phyloP scores from a whole-genome alignment of 1,284 basidiomycete genomes.

The Trichosporon sp. region DNA sequence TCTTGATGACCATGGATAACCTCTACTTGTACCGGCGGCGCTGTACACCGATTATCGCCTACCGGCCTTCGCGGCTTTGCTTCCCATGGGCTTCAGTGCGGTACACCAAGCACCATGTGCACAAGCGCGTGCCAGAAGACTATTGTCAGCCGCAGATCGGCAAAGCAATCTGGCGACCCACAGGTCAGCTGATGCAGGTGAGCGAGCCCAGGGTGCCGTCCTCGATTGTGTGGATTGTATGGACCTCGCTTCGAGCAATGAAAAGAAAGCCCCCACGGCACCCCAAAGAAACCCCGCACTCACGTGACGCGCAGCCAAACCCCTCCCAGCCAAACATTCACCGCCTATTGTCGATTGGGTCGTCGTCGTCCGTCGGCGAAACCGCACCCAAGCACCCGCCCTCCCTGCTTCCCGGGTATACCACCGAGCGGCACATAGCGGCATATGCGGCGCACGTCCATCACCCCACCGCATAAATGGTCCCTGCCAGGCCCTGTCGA shows the following conservation, averaged over 20 bases:
- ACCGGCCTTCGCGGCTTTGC: not conserved
- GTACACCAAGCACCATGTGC: not conserved
- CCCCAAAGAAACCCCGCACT: constrained; percentile 9
- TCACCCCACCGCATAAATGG: constrained; percentile 1
- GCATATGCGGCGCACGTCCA: not conserved
- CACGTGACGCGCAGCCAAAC: not conserved
- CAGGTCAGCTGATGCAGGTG: not conserved
- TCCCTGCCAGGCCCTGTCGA: not conserved
- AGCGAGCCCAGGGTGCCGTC: not conserved
- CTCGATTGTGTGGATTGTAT: not conserved
- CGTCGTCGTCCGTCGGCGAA: constrained; percentile 5
- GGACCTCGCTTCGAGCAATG: not conserved
- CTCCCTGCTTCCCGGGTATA: not conserved
- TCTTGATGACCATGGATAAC: not conserved
- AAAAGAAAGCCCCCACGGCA: constrained; percentile 1
- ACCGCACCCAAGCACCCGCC: constrained; percentile 2
- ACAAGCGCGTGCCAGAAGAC: not conserved
- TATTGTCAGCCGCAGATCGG: not conserved
- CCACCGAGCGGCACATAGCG: constrained; percentile 1
- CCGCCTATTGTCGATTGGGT: not conserved
- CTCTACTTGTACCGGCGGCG: not conserved
- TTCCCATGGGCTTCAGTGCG: not conserved
- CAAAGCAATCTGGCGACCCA: not conserved
- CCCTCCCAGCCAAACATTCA: not conserved
- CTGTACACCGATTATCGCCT: constrained; percentile 1